These are phyloP conservation scores for Colletotrichum graminicola DNA, from an alignment of 2,329 filamentous ascomycete species.

Conservation along the genomic window DNA sequence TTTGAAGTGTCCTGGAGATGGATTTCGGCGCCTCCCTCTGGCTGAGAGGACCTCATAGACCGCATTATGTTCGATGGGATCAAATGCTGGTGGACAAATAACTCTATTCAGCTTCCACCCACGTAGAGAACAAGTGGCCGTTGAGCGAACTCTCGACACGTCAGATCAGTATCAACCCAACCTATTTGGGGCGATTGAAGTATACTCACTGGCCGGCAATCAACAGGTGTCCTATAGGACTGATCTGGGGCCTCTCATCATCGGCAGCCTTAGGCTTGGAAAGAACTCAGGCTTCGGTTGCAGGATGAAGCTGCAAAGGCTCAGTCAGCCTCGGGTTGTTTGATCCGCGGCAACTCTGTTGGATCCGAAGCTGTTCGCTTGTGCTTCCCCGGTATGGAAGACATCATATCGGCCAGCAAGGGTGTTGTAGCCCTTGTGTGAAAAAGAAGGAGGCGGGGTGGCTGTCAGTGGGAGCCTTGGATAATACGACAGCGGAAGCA, in stretches of 20 bases:
- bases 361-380: background rate
- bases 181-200: fast-evolving
- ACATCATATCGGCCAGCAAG: background rate
- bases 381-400: background rate
- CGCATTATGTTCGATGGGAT: background rate
- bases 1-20: background rate
- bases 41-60: background rate
- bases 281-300: background rate
- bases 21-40: background rate
- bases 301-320: background rate
- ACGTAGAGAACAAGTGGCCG: background rate
- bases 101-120: background rate
- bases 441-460: background rate
- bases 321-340: background rate
- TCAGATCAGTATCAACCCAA: background rate
- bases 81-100: background rate
- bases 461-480: no score
- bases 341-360: background rate
- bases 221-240: background rate
- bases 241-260: background rate
- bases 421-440: background rate
- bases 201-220: background rate
- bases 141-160: background rate
- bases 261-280: background rate
- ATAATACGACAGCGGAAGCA: background rate